phyloP scores from a whole-genome alignment of 139 green algal species.

The Chlorella sp. region DNA sequence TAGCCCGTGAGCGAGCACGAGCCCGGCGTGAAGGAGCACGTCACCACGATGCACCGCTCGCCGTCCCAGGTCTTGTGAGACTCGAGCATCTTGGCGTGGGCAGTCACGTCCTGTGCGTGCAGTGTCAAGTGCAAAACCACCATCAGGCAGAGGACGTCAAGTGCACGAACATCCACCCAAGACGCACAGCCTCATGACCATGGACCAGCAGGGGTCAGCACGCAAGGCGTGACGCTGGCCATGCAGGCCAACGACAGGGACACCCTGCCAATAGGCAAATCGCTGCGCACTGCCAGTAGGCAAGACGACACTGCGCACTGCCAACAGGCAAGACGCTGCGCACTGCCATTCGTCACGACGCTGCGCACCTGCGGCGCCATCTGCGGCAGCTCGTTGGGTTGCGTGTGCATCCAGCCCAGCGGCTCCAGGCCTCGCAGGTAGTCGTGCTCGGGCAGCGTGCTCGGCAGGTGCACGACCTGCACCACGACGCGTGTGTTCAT shows the following conservation, averaged over 20 bases:
- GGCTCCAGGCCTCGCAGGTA: slow-evolving; percentile 96
- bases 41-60: slow-evolving; percentile 91
- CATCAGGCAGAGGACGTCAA: too few species aligned
- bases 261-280: background rate
- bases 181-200: background rate
- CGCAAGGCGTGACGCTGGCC: background rate
- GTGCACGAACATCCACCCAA: too few species aligned
- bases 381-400: slow-evolving; percentile 93
- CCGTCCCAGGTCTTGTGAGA: slow-evolving; percentile 91
- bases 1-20: slow-evolving; percentile 92
- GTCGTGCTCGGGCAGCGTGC: slow-evolving; percentile 86
- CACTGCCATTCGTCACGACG: background rate
- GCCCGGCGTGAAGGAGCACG: slow-evolving; percentile 93
- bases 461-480: slow-evolving; percentile 77
- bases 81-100: slow-evolving; percentile 95
- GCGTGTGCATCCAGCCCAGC: slow-evolving; percentile 98
- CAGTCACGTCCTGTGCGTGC: slow-evolving; percentile 72
- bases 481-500: too few species aligned
- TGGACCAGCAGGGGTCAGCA: background rate
- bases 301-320: background rate
- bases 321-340: background rate
- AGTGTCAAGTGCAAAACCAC: background rate
- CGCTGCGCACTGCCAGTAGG: background rate
- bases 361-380: slow-evolving; percentile 71
- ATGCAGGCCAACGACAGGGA: background rate